These are phyloP conservation scores for Kandelia obovata DNA, from an alignment of 345 rosid species.

Conservation along the genomic window DNA sequence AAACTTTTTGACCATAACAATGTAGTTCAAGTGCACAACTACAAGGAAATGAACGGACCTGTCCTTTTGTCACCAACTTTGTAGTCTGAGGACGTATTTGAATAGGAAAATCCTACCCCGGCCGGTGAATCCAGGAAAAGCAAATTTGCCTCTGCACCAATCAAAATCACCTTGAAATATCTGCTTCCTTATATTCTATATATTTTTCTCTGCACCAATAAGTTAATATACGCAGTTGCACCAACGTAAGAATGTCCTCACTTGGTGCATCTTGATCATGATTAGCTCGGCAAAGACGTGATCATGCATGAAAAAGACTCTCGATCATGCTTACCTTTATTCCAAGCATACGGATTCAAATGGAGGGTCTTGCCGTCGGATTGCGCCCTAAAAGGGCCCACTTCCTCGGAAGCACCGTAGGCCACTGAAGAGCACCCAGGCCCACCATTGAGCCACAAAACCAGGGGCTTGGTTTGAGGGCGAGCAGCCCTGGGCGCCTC, in stretches of 20 bases:
- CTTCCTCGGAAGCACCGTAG: conserved; percentile 83
- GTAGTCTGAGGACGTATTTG: conserved; percentile 56
- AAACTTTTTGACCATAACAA: conserved; percentile 18
- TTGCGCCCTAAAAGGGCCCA: conserved; percentile 78
- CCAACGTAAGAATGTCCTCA: too few species aligned
- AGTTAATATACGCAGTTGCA: too few species aligned
- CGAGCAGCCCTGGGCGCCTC: conserved; percentile 33
- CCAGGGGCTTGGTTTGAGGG: conserved; percentile 45
- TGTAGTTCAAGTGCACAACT: not conserved
- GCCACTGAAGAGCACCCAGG: conserved; percentile 92
- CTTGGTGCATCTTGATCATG: too few species aligned
- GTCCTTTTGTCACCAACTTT: conserved; percentile 75
- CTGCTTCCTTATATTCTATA: not conserved
- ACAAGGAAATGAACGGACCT: conserved; percentile 27
- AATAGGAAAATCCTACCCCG: conserved; percentile 84
- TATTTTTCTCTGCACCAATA: not conserved
- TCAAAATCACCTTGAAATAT: not conserved
- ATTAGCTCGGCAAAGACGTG: not conserved
- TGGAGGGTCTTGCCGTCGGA: conserved; percentile 54
- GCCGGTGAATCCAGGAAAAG: conserved; percentile 88
- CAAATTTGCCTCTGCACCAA: conserved; percentile 62
- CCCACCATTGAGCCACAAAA: conserved; percentile 88
- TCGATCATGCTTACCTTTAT: conserved; percentile 39
- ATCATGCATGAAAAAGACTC: not conserved
- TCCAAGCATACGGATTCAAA: conserved; percentile 69